Evolutionary conservation across 2,329 filamentous ascomycete genomes (phyloP), one percentile per base, ranked within the genome.

Genomic region (Fusarium austroafricanum): DNA sequence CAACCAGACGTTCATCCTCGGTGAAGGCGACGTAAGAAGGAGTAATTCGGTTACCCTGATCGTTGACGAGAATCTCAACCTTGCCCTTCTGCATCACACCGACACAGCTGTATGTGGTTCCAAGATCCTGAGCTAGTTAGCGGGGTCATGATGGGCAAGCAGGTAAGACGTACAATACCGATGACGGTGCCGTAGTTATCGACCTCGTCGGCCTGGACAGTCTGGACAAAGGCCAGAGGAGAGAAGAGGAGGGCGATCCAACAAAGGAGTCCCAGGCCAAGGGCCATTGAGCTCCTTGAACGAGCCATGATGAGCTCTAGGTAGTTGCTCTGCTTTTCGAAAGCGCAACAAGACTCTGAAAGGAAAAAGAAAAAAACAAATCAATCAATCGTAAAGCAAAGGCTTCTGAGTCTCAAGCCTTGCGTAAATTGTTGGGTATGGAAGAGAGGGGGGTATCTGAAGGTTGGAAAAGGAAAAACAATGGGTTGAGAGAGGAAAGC

Each of bases 61-160:
- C 93, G 86, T 97, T 97, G 83, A 93, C 92, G 75, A 97, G 87
- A 84, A 97, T 97, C 79, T 97, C 93, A 74, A 97, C 93, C 83
- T 95, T 96, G 80, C 94, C 94, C 80, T 93, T 92, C 80, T 94
- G 91, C 93, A 97, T 97, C 80, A 97, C 93, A 91, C 92, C 94
- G 76, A 97, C 93, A 83, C 94, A 97, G 76, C 88, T 91, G 83
- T 90, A 90, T 71, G 94, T 97, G 52, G 94, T 97, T 83, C 94
- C 94, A 79, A 97, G 83, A 90, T 97, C 85, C 85, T 87, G 67
- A 29, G 40, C 26, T 33, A 52, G 58, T 73, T 68, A 70, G 71
- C 59, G 43, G 55, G 37, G 61, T 50, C 11, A 20, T 33, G 47
- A 39, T 39, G 35, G 50, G 29, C 11, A 29, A 29, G 38, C 10